Evolutionary conservation across 2,329 filamentous ascomycete species (phyloP), one percentile per base, ranked within the genome.

Genomic region (Chaetomium sp.): DNA sequence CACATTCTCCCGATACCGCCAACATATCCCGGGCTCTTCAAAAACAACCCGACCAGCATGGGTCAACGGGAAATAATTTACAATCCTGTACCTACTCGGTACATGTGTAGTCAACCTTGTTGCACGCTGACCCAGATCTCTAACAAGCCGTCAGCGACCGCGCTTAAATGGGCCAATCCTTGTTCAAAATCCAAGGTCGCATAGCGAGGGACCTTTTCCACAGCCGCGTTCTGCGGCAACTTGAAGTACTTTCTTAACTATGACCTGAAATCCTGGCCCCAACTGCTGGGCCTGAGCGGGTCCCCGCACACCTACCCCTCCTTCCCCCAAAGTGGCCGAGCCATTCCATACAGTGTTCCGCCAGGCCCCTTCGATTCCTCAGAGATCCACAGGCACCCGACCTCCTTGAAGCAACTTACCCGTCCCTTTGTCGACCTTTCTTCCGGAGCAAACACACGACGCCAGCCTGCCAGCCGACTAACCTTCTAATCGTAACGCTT

Each of bases 321-420:
- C 54, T 49, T 42, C 11, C 49, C 38, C 45, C 45, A 42, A n/a
- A 48, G 14, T 9, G 45, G 54, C 38, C 34, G 49, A 37, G 45
- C 32, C 27, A 38, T 14, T n/a, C 36, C n/a, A 38, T 47, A 47
- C 52, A 14, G 46, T 27, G 49, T 45, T 51, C 43, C 40, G 44
- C 56, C 56, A 43, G 52, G 35, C 52, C 56, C 40, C 49, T 57
- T 52, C 36, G 40, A 42, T 42, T 51, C 49, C 48, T 54, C 36
- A 49, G 58, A 40, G 60, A 59, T 62, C 60, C 60, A 61, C 60
- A 59, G 57, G 48, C 54, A 57, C 57, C 55, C 50, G 55, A 46
- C 52, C 52, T 44, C 56, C 42, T 35, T 44, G 43, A 52, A 50
- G 52, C 55, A 49, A 57, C 19, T 27, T 27, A 49, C 6, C 47